Base-by-base conservation (phyloP, 2,329 filamentous ascomycete species). In the Exophiala alcalophila region DNA sequence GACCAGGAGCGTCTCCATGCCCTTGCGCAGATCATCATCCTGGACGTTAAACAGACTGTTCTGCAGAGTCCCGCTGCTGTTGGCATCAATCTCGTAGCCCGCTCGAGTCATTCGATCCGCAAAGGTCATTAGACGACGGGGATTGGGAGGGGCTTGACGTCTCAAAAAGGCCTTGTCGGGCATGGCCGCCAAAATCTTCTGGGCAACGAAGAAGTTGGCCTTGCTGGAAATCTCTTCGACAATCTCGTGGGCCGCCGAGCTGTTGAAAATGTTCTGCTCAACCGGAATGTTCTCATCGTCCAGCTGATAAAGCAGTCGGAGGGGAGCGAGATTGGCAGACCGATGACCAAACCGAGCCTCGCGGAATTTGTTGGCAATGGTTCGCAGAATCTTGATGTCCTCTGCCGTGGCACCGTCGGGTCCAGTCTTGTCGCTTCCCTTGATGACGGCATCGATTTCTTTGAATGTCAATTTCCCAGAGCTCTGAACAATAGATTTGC, bases 241-340 rank as follows among this genome's bases (percentile, higher is more conserved):
- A 51, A 97, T 79, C 68, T 97, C 91, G 52, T 94, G 88, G 2
- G 90, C 87, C 7, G 83, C 75, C 9, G 87, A 88, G 20, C 87
- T 91, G 64, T 96, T 84, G 60, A 97, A 98, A 53, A 98, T 86
- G 69, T 97, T 98, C 63, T 88, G 81, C 69, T 95, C 89, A 27
- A 97, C 90, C 2, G 91, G 92, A 39, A 96, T 88, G 65, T 97
- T 97, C 73, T 98, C 92, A 57, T 98, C 92, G 57, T 98, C 92
- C 27, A 97, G 77, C 68, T 95, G 90, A 66, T 95, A 89, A 49
- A 97, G 73, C 32, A 98, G 77, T 44, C 92, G 85, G 38, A 98
- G 78, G 27, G 91, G 83, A 23, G 90, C 85, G 57, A 95, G 86
- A 9, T 85, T 81, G 52, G 85, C 80, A 29, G 81, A 81, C 24